Base-by-base conservation (phyloP, 2,329 filamentous ascomycete genomes). In the Pseudofabraea citricarpa region DNA sequence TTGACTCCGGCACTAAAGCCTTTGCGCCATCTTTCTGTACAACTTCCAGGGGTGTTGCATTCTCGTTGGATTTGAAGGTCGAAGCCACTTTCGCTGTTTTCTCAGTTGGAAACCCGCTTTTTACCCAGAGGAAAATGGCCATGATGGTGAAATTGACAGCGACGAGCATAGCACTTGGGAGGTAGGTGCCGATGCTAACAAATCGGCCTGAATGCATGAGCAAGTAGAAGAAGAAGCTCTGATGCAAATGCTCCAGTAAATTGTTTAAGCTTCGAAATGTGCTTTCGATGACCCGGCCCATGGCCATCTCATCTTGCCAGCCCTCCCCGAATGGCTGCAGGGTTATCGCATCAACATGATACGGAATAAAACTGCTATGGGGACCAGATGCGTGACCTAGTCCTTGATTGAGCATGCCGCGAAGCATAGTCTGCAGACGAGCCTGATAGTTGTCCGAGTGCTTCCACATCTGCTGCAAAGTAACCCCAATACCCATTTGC, bases 221-320 rank as follows among this genome's bases (percentile, higher is more conserved):
- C 40, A 98, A 73, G 64, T 98, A 98, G 69, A 98, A 97, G 77
- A 98, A 98, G 73, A 98, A 98, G 64, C 90, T 96, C 68, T 98
- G 93, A 63, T 98, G 93, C 48, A 98, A 74, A 62, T 98, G 90
- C 67, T 98, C 93, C 23, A 98, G 77, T 46, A 98, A 70, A 60
- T 98, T 98, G 69, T 98, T 98, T 65, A 98, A 71, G 63, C 89
- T 95, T 56, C 93, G 78, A 64, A 95, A 95, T 3, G 93, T 78
- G 56, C 90, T 90, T 67, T 98, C 93, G 4, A 97, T 75, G 0
- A 90, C 83, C 43, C 90, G 77, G 5, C 93, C 93, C 61, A 98
- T 81, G 8, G 86, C 87, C 88, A 97, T 97, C 67, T 97, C 93
- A 62, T 98, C 93, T 59, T 97, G 89, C 89, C 90, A 95, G 23